Percentiles rank a stretch among this genome's conserved stretches.
Evolutionary conservation across 148 eudicot species (phyloP).

Genomic region (Cornus suecica): DNA sequence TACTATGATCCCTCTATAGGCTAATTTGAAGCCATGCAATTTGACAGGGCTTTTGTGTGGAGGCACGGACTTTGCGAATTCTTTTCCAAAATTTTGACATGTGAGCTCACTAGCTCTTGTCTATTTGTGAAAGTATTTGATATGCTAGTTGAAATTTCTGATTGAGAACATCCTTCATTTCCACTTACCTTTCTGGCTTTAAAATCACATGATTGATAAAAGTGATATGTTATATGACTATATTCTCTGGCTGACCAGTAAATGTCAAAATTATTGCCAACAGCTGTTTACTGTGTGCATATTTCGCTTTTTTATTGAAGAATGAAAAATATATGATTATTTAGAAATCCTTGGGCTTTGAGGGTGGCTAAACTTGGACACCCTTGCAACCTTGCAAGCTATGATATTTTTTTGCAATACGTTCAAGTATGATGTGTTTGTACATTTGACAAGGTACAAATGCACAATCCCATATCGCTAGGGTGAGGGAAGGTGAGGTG

Average conservation of each 20-base stretch:
- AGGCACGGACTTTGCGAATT: conserved; percentile 85
- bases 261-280: neutral
- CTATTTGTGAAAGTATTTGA: conserved; percentile 5
- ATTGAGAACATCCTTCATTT: neutral
- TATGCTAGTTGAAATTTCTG: neutral
- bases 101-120: conserved; percentile 42
- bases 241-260: neutral
- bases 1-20: neutral
- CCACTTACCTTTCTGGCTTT: neutral
- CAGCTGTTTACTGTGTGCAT: neutral
- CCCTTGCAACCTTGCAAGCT: neutral
- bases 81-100: conserved; percentile 97
- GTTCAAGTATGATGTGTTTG: too few species aligned
- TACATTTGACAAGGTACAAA: too few species aligned
- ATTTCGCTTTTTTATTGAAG: neutral
- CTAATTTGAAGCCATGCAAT: conserved; percentile 15
- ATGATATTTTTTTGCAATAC: too few species aligned
- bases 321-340: neutral
- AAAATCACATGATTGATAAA: neutral
- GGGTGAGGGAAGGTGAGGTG: too few species aligned
- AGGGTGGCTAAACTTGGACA: neutral
- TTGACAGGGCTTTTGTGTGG: conserved; percentile 97
- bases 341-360: neutral
- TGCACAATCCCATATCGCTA: too few species aligned
- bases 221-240: neutral